Base-by-base conservation (phyloP, 305 asterid genomes). In the Ilex paraguariensis region DNA sequence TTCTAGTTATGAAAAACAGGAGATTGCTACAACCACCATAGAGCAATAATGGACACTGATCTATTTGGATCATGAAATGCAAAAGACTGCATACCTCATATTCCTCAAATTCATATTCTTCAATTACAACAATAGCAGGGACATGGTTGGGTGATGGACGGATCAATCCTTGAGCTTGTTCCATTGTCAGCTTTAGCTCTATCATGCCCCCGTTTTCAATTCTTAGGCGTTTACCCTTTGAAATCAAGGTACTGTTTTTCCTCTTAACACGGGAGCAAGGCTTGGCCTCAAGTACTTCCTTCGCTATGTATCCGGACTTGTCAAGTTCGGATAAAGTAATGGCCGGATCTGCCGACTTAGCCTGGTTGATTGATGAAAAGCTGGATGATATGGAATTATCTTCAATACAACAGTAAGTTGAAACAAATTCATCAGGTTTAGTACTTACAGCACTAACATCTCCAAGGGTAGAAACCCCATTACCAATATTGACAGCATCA, bases 51-150 rank as follows among this genome's bases (percentile, higher is more conserved):
- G 13, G 13, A 11, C 52, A 46, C 4, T 13, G 15, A 46, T 46
- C 4, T 12, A 46, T 46, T 46, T 46, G 13, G 52, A 46, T 5
- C n/a, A 46, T 46, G 13, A 11, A 46, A 13, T 46, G 52, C 13
- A 10, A 7, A 46, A 46, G 15, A 1, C 4, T 46, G 11, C 7
- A 12, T 46, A 46, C 52, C 52, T 77, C 77, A 55, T 81, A 93
- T 80, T 90, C 98, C 81, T 93, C 98, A 66, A 93, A 70, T 70
- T 87, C 96, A 69, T 75, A 82, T 65, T 95, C 97, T 58, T 90
- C 94, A 14, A 90, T 75, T 60, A 77, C 62, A 65, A 76, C 39
- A 73, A 82, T 65, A 39, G 85, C 75, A 28, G 95, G 87, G 64
- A 73, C 82, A 72, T 44, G 62, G 58, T 79, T 68, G 33, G 80